Percentiles rank a stretch among this genome's conserved stretches.
These are phyloP conservation scores for Oenanthe javanica DNA, from an alignment of 140 eudicot species.

Conservation along the genomic window DNA sequence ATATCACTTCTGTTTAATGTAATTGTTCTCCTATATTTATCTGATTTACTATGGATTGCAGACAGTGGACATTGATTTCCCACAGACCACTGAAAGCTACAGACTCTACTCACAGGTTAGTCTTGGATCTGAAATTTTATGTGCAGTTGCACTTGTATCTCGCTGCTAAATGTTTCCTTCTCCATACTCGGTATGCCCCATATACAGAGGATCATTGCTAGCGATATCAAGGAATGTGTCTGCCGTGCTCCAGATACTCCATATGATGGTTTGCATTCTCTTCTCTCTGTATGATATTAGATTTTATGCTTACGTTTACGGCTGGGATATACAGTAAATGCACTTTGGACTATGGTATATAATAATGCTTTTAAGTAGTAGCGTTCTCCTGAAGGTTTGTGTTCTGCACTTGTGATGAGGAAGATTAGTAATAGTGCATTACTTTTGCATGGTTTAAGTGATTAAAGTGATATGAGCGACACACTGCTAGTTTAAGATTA, in stretches of 20 bases:
- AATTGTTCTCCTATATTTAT: not conserved
- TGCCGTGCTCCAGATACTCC: conserved; percentile 99
- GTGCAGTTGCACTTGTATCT: conserved; percentile 3
- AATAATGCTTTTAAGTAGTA: not conserved
- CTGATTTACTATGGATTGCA: conserved; percentile 13
- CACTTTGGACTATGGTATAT: not conserved
- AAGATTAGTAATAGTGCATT: not conserved
- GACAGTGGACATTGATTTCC: conserved; percentile 84
- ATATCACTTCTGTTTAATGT: not conserved
- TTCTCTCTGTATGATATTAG: not conserved
- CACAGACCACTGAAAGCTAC: conserved; percentile 90
- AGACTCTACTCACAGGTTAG: conserved; percentile 83
- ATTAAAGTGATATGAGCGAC: not conserved
- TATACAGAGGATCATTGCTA: conserved; percentile 76
- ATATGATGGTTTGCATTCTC: conserved; percentile 64
- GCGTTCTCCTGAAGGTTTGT: not conserved
- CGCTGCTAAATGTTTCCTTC: not conserved
- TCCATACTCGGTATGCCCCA: too few relatives aligned
- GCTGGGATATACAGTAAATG: not conserved
- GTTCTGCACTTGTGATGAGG: not conserved
- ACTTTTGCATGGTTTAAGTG: not conserved
- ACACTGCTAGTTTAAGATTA: not conserved
- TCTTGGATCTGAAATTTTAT: not conserved
- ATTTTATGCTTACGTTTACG: not conserved
- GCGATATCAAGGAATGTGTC: conserved; percentile 96